Percentiles rank a stretch among this genome's conserved stretches.
Conservation (phyloP, 2,329 filamentous ascomycete genomes). For the Dactylellina leptospora region DNA sequence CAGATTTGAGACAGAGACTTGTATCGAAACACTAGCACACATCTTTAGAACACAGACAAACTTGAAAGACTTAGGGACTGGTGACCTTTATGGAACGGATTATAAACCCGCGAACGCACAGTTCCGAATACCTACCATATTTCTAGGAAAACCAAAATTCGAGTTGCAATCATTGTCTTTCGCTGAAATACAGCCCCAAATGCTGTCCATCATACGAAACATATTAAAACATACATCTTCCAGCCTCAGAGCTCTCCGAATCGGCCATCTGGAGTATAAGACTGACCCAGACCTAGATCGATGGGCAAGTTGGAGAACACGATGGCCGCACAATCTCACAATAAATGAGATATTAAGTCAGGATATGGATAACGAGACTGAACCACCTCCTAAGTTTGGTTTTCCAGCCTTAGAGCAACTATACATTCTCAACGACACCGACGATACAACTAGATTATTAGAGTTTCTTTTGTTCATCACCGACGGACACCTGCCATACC, state of each 20-base stretch:
- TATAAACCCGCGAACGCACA: neutral
- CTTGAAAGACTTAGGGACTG: slow-evolving; percentile 14
- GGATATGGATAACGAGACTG: neutral
- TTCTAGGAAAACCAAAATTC: neutral
- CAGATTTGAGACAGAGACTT: slow-evolving; percentile 23
- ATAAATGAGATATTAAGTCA: neutral
- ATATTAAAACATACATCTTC: neutral
- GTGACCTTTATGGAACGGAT: slow-evolving; percentile 2
- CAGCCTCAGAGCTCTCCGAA: neutral
- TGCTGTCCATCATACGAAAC: neutral
- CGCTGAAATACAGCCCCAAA: slow-evolving; percentile 1
- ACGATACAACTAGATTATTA: slow-evolving; percentile 5
- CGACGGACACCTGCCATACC: neutral
- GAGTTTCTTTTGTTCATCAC: slow-evolving; percentile 2
- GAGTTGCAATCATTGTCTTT: slow-evolving; percentile 2
- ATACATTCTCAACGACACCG: slow-evolving; percentile 18
- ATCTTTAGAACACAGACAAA: slow-evolving; percentile 1
- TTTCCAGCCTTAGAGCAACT: slow-evolving; percentile 10
- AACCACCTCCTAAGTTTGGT: neutral
- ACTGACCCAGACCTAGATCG: slow-evolving; percentile 1
- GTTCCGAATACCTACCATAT: neutral
- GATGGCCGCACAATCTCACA: neutral
- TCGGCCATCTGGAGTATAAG: slow-evolving; percentile 8
- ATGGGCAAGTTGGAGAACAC: slow-evolving; percentile 5
- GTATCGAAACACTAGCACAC: neutral